These are phyloP conservation scores for Pogostemon cablin DNA, from an alignment of 257 asterid genomes.

Conservation along the genomic window DNA sequence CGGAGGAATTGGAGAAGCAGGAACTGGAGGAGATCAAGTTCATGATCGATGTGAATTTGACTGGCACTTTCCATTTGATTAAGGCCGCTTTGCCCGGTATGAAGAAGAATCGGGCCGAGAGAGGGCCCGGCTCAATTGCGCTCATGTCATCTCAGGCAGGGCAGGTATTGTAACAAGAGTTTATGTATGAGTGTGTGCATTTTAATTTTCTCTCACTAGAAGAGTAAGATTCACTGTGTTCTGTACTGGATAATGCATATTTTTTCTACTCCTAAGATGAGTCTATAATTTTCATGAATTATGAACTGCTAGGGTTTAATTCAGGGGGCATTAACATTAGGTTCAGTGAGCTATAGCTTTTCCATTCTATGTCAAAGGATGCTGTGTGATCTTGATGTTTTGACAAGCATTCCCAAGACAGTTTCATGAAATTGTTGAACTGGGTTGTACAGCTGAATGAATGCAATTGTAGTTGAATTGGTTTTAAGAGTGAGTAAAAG, in stretches of 20 bases:
- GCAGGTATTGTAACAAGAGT: slow-evolving; percentile 52
- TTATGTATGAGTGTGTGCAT: slow-evolving; percentile 10
- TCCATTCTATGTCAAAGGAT: neutral
- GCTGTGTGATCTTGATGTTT: neutral
- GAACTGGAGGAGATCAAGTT: slow-evolving; percentile 75
- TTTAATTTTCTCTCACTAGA: neutral
- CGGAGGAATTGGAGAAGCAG: slow-evolving; percentile 73
- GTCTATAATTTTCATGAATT: neutral
- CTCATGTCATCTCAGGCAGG: slow-evolving; percentile 98
- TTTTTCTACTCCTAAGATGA: neutral
- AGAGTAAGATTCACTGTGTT: neutral
- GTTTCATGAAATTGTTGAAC: neutral
- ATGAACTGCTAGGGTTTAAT: neutral
- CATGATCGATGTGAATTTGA: slow-evolving; percentile 88
- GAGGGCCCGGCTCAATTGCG: slow-evolving; percentile 83
- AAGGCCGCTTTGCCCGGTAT: slow-evolving; percentile 91
- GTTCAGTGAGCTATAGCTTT: neutral
- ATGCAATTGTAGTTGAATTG: slow-evolving; percentile 1
- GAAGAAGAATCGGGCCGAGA: slow-evolving; percentile 69
- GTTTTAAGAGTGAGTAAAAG: neutral
- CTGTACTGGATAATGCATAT: neutral
- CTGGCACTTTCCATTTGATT: slow-evolving; percentile 78
- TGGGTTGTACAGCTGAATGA: neutral
- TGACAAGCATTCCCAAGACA: slow-evolving; percentile 6
- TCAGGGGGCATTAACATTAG: neutral